Evolutionary conservation across 768 basidiomycete genomes (phyloP), one percentile per base, ranked within the genome.

Genomic region (Russula sp.): DNA sequence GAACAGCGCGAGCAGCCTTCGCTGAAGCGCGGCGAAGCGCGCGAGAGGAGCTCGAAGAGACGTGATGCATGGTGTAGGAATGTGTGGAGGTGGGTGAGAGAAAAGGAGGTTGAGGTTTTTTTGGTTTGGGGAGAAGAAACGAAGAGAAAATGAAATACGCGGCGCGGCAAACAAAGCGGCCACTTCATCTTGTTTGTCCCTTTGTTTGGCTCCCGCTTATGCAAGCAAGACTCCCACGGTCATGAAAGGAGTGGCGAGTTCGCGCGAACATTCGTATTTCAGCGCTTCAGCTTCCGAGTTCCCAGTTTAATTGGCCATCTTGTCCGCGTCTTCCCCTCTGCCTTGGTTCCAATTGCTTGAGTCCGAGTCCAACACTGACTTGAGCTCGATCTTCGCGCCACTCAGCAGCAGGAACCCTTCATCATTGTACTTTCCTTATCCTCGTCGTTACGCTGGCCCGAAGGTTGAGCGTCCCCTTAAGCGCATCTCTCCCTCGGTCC

Each of bases 11-110:
- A 13, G 77, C 73, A 29, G 81, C 78, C 70, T 82, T 83, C 49
- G 79, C 75, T 38, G 85, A 85, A 55, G 81, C 83, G 69, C 86
- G 84, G 66, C 86, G 87, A 70, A 87, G 78, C 68, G 85, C 81
- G 69, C 81, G 75, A 14, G 87, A 80, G 34, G 90, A 88, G 57
- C 82, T 77, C 47, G 74, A 71, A 58, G 87, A 85, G 72, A 90
- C 77, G 70, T 83, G 83, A 75, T 90, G 87, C 89, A 90, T 90
- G 75, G 69, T 67, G 53, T 60, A 60, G 55, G 59, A 32, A 46
- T 58, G 43, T 47, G 34, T 7, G 58, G 54, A 32, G 42, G 41
- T 51, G 54, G 63, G 61, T 51, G 57, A 57, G 59, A 58, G 50
- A 63, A 60, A 61, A 45, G 54, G 48, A 54, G 25, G 38, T 25